Base-by-base conservation (phyloP, 352 stramenopile species). In the Thraustotheca clavata region DNA sequence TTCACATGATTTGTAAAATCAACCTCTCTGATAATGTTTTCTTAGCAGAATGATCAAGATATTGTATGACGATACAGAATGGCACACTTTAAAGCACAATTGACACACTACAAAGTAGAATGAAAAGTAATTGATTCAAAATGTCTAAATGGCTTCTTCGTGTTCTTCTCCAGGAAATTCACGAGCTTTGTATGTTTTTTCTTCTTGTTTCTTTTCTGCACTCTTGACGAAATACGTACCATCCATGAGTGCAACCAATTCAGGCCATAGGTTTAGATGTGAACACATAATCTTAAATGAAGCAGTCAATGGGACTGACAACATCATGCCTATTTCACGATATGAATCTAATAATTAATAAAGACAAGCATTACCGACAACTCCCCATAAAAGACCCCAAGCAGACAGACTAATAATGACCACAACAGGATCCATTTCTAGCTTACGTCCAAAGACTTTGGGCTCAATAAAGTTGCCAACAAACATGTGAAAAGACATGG, bases 401-500 rank as follows among this genome's bases (percentile, higher is more conserved):
- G 83, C 85, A n/a, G 85, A 94, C 22, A 94, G 79, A 47, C 80
- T 91, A 32, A 94, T 67, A 36, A 94, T 92, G 38, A 94, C 85
- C 33, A 94, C 84, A 29, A 92, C 85, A 0, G 85, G 85, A 43
- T 89, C 83, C 59, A 94, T 92, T 67, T 94, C 85, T 11, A 94
- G 78, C 61, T 89, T 89, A 31, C 75, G 75, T n/a, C 85, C 85
- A 63, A 94, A 91, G 12, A 94, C 83, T 55, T 90, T 91, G 18
- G 85, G 85, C 62, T 94, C 85, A 47, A 94, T 87, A 49, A 94
- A 94, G 67, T 92, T 94, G 34, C 85, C 85, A 16, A 92, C 82
- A 63, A 94, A 92, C 78, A 89, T 88, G 76, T 94, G 85, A 67
- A 94, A 92, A 60, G 76, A 89, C 81, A 91, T 92, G 7, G 85